Conservation (phyloP, 495 filamentous ascomycete species). For the Cercophora sp. region DNA sequence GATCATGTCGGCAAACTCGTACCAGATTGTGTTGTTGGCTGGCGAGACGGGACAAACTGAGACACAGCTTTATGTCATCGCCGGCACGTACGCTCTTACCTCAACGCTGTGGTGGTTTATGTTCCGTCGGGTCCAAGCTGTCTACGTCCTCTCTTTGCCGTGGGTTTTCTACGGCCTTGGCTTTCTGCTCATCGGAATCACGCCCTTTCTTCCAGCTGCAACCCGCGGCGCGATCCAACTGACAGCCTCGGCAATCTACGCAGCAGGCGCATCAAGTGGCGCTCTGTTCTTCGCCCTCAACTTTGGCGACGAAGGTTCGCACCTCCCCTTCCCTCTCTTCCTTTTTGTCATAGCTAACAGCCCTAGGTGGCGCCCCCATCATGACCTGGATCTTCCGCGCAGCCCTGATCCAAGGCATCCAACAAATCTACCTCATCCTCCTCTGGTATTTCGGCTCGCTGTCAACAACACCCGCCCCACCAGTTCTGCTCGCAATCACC, state of each 20-base stretch:
- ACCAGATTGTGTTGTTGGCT: conserved; percentile 63
- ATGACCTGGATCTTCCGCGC: conserved; percentile 62
- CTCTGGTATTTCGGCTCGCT: conserved; percentile 60
- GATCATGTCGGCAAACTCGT: conserved; percentile 63
- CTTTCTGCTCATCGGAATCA: conserved; percentile 58
- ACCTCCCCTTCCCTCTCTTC: neutral
- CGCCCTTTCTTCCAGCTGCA: conserved; percentile 46
- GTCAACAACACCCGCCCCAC: conserved; percentile 24
- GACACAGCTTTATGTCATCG: conserved; percentile 56
- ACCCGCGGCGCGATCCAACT: conserved; percentile 52
- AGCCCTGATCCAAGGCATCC: conserved; percentile 57
- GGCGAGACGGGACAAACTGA: conserved; percentile 57
- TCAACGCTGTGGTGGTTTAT: conserved; percentile 51
- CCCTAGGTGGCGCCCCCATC: conserved; percentile 44
- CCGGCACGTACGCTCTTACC: conserved; percentile 54
- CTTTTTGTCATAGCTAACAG: neutral
- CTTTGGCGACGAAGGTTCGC: conserved; percentile 52
- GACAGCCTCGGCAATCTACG: conserved; percentile 55
- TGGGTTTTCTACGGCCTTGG: conserved; percentile 59
- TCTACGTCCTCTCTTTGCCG: conserved; percentile 43
- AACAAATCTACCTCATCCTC: conserved; percentile 55
- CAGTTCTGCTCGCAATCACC: conserved; percentile 42
- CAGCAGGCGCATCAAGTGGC: conserved; percentile 55
- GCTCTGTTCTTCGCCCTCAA: conserved; percentile 64
- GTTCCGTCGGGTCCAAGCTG: conserved; percentile 20